Conservation (phyloP, 2,329 filamentous ascomycete genomes). For the Hirsutella thompsonii region DNA sequence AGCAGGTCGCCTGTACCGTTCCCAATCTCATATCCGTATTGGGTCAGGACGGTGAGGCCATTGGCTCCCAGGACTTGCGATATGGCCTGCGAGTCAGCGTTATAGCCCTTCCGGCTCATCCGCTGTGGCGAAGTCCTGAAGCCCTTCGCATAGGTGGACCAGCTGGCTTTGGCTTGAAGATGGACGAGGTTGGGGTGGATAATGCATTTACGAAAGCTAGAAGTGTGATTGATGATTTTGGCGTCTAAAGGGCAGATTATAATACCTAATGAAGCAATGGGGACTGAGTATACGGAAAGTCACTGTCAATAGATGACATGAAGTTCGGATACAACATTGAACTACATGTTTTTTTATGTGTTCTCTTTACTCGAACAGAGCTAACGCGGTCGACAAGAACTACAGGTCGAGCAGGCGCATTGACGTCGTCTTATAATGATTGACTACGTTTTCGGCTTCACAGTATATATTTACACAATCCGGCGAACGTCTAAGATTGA, state of each 20-base stretch:
- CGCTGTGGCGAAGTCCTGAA: constrained; percentile 30
- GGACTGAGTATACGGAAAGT: too few relatives aligned
- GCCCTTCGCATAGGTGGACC: constrained; percentile 21
- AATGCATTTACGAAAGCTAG: constrained; percentile 1
- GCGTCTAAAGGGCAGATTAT: not conserved
- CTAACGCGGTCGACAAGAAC: too few relatives aligned
- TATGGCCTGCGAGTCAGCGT: constrained; percentile 38
- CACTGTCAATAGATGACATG: too few relatives aligned
- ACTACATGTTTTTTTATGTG: too few relatives aligned
- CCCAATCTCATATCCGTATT: constrained; percentile 23
- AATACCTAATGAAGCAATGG: too few relatives aligned
- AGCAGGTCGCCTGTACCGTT: constrained; percentile 20
- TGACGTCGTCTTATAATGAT: too few relatives aligned
- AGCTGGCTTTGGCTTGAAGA: constrained; percentile 15
- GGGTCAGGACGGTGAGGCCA: constrained; percentile 31
- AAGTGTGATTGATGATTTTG: constrained; percentile 7
- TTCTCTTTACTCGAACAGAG: too few relatives aligned
- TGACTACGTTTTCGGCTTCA: too few relatives aligned
- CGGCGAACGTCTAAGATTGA: too few relatives aligned
- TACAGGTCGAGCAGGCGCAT: too few relatives aligned
- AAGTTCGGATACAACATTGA: too few relatives aligned
- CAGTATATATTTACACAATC: too few relatives aligned
- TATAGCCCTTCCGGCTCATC: constrained; percentile 34
- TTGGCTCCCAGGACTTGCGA: constrained; percentile 35
- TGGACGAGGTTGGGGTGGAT: constrained; percentile 2